Evolutionary conservation across 805 yeast species (phyloP), one percentile per base, ranked within the genome.

Genomic region (Candida suzukii): DNA sequence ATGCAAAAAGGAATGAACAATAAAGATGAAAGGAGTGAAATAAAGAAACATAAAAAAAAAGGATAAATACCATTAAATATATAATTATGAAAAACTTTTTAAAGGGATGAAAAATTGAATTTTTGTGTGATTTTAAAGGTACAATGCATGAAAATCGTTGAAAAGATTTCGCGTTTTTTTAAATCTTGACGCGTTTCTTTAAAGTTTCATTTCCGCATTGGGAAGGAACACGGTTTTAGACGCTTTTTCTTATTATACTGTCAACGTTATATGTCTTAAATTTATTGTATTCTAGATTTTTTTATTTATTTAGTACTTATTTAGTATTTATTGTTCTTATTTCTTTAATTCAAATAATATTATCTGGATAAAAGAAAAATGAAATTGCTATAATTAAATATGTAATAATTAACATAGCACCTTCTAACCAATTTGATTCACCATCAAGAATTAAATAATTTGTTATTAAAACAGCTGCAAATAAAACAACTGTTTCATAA

Each of bases 391-490:
- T 81, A 42, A 93, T 83, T 43, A 82, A 59, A 59, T 93, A 93
- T 40, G 95, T 86, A 45, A 95, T 80, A 43, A 93, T 60, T 50
- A 93, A 71, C 93, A 93, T 82, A 30, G 82, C 88, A 41, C 99
- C 99, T 69, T 93, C 99, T 41, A 93, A 73, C 97, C 98, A 93
- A 60, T 93, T 91, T 45, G 90, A 78, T 61, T 88, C 95, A 43
- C 99, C 99, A 59, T 93, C 99, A 46, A 85, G 73, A 48, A 93
- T 83, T 53, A 90, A 73, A 60, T 84, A 83, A 56, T 90, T 90
- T 30, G 95, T 79, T 47, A 93, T 78, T 60, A 90, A 83, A 46
- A 93, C 95, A 18, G 96, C 78, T 33, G 88, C 82, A 61, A 93
- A 91, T 64, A 93, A 66, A 32, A 93, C 87, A 0, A 93, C 90